Conservation (phyloP, 2,329 filamentous ascomycete species). For the Clarireedia paspali region DNA sequence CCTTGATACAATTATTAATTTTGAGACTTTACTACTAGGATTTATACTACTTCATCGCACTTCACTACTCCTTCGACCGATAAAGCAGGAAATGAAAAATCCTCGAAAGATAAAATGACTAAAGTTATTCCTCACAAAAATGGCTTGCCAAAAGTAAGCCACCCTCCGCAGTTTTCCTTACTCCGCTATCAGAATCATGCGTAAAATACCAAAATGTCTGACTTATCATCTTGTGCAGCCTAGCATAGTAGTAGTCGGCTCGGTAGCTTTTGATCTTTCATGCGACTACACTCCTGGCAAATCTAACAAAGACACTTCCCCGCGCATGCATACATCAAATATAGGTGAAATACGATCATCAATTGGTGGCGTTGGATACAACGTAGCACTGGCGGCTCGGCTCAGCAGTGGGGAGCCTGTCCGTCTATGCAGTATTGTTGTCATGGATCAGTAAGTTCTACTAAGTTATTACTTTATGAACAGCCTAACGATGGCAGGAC, state of each 20-base stretch:
- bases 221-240: not conserved
- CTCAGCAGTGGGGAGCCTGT: slow-evolving; percentile 57
- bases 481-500: slow-evolving; percentile 40
- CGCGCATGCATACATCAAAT: slow-evolving; percentile 68
- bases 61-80: too few species aligned
- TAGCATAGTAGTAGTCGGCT: slow-evolving; percentile 80
- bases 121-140: not conserved
- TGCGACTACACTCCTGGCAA: slow-evolving; percentile 58
- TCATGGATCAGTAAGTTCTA: slow-evolving; percentile 58
- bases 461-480: not conserved
- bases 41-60: too few species aligned
- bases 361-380: slow-evolving; percentile 85
- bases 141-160: not conserved
- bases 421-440: slow-evolving; percentile 70
- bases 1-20: too few species aligned
- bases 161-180: not conserved
- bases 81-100: not conserved
- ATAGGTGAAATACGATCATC: slow-evolving; percentile 73
- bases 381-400: slow-evolving; percentile 80
- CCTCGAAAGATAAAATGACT: not conserved
- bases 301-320: slow-evolving; percentile 31
- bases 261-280: slow-evolving; percentile 77
- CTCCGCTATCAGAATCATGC: not conserved
- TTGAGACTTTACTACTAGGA: too few species aligned
- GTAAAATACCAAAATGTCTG: not conserved